These are phyloP conservation scores for Alternaria arbusti DNA, from an alignment of 2,329 filamentous ascomycete species.

Conservation along the genomic window DNA sequence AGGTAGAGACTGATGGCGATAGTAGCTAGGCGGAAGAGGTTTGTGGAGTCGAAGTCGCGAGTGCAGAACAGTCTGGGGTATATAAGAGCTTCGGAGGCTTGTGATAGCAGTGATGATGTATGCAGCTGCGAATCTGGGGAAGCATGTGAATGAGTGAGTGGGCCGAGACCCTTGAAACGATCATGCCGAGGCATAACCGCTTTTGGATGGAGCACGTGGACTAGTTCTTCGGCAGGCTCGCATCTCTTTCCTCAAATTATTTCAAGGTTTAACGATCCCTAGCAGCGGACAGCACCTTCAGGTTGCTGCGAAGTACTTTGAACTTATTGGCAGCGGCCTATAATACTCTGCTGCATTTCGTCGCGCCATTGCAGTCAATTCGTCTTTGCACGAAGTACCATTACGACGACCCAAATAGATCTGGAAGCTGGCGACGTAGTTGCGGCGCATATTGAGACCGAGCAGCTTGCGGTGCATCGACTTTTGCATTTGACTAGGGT, in stretches of 20 bases:
- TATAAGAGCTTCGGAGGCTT: constrained; percentile 30
- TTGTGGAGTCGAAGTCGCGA: background rate
- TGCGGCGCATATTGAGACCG: background rate
- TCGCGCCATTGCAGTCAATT: background rate
- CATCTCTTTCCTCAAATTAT: constrained; percentile 8
- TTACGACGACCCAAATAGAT: background rate
- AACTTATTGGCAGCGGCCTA: background rate
- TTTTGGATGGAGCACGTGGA: constrained; percentile 21
- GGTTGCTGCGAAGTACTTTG: background rate
- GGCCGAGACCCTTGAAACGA: constrained; percentile 14
- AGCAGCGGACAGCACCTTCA: background rate
- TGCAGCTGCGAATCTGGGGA: constrained; percentile 20
- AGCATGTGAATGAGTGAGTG: constrained; percentile 28
- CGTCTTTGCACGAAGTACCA: background rate
- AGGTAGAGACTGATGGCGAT: background rate
- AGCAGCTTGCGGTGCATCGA: background rate
- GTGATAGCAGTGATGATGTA: constrained; percentile 28
- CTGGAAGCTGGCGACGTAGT: background rate
- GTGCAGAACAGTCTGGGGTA: constrained; percentile 15
- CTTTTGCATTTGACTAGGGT: background rate
- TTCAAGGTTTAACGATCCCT: background rate
- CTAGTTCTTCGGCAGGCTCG: constrained; percentile 1
- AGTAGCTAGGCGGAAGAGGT: background rate
- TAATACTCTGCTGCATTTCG: background rate
- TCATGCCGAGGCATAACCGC: constrained; percentile 24